Evolutionary conservation across 495 filamentous ascomycete genomes (phyloP), one percentile per base, ranked within the genome.

Genomic region (Apodospora peruviana): DNA sequence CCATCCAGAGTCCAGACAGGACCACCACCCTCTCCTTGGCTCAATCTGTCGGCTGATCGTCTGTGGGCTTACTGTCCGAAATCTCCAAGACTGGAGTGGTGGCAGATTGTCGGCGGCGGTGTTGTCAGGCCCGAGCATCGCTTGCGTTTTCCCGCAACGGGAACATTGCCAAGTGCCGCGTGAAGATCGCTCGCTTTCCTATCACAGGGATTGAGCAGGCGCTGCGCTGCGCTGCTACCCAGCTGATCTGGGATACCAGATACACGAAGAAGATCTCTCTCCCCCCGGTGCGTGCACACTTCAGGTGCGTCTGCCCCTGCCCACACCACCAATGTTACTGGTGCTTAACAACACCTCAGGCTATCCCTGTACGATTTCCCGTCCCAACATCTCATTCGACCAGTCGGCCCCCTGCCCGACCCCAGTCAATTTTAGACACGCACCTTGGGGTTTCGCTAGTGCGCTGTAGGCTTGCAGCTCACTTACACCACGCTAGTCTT

Each of bases 191-290:
- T 52, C 23, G 50, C 56, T 35, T 37, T 36, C 48, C 53, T 50
- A 58, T 62, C 59, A 60, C 62, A 62, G 55, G 61, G 62, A 55
- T 65, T 54, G 48, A 32, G 19, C 46, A 48, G 45, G 44, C 27
- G 45, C 40, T 43, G 47, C 27, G 45, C 40, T 43, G 47, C 43
- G 52, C 50, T 50, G 48, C 53, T 52, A 52, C 50, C 43, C 57
- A 59, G 61, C 58, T 64, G 60, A 61, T 64, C 60, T 56, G 55
- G 55, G 57, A 47, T 54, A 44, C 50, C 47, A 50, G 60, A 60
- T 59, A 44, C 53, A 47, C 59, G 46, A 45, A 48, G 20, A 44
- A 59, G 60, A 63, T 62, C 60, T 55, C 56, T 44, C 17, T 34
- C 38, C 45, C 47, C 57, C 52, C 53, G 53, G 58, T 49, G 37